Evolutionary conservation across 2,329 filamentous ascomycete genomes (phyloP).

Genomic region (Colletotrichum trifolii): DNA sequence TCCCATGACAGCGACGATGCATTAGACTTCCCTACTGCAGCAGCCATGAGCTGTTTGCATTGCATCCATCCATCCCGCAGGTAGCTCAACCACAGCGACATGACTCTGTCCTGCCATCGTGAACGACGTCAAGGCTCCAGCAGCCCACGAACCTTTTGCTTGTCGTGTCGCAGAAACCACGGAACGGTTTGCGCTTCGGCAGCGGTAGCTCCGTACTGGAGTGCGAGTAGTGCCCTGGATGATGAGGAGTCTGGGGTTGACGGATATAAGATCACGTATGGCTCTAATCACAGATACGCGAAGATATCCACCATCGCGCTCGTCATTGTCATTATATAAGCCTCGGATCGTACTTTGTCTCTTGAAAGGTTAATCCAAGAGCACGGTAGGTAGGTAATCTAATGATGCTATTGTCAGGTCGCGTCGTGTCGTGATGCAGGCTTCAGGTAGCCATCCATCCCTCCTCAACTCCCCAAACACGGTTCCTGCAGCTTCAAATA

Average conservation of each 20-base stretch:
- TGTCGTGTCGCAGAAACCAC: slow-evolving; percentile 18
- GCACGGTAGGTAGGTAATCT: no score
- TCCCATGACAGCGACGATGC: slow-evolving; percentile 4
- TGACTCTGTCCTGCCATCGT: slow-evolving; percentile 6
- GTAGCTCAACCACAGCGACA: background rate
- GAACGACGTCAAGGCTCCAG: slow-evolving; percentile 24
- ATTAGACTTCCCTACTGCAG: slow-evolving; percentile 19
- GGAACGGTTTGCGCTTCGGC: slow-evolving; percentile 3
- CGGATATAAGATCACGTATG: slow-evolving; percentile 1
- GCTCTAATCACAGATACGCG: slow-evolving; percentile 21
- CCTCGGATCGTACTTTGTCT: no score
- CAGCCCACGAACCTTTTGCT: slow-evolving; percentile 1
- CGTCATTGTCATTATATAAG: background rate
- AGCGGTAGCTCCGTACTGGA: background rate
- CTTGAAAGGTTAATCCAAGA: no score
- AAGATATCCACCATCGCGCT: slow-evolving; percentile 8
- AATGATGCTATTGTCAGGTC: no score
- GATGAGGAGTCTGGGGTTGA: slow-evolving; percentile 5
- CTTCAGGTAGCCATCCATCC: no score
- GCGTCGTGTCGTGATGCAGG: no score
- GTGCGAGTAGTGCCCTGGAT: no score
- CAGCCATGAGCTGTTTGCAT: slow-evolving; percentile 24
- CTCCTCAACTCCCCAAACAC: no score
- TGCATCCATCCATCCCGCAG: slow-evolving; percentile 7
- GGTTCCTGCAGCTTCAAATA: no score